These are phyloP conservation scores for Nakaseomyces uthaithaninus DNA, from an alignment of 1,139 yeast species.

Conservation along the genomic window DNA sequence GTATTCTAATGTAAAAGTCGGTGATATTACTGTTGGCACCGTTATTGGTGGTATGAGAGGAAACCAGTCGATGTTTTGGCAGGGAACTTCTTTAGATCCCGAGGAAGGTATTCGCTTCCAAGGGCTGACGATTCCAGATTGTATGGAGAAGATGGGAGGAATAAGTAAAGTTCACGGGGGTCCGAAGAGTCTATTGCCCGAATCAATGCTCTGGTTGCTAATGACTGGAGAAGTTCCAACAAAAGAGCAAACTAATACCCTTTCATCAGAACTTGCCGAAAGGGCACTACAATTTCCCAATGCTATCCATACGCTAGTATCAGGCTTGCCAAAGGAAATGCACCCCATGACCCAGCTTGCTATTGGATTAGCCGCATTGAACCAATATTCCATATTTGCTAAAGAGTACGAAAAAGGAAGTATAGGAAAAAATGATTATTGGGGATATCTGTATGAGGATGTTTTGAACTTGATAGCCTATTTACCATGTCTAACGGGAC, in stretches of 20 bases:
- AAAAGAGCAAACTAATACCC: constrained; percentile 61
- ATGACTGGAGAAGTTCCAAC: constrained; percentile 88
- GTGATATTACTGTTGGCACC: constrained; percentile 39
- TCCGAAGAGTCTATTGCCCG: constrained; percentile 59
- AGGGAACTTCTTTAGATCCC: constrained; percentile 46
- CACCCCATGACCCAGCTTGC: constrained; percentile 98
- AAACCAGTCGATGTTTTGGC: constrained; percentile 44
- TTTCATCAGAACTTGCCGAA: constrained; percentile 77
- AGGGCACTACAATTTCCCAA: constrained; percentile 72
- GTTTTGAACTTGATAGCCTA: constrained; percentile 81
- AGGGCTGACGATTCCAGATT: constrained; percentile 45
- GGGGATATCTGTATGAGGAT: constrained; percentile 92
- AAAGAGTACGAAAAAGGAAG: constrained; percentile 79
- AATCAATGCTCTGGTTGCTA: constrained; percentile 86
- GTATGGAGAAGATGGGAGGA: constrained; percentile 33
- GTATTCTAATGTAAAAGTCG: constrained; percentile 31
- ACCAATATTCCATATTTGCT: constrained; percentile 84
- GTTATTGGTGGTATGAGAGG: constrained; percentile 53
- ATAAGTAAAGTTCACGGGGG: constrained; percentile 24
- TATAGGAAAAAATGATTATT: constrained; percentile 76
- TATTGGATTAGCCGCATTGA: constrained; percentile 85
- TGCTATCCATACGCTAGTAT: constrained; percentile 75
- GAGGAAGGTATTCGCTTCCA: constrained; percentile 48
- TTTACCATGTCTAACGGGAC: constrained; percentile 87
- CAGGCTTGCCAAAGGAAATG: constrained; percentile 73